A percentile compares a stretch with the other conserved stretches of the same genome.
phyloP scores from a whole-genome alignment of 148 eudicot genomes.

The Selenicereus undatus region DNA sequence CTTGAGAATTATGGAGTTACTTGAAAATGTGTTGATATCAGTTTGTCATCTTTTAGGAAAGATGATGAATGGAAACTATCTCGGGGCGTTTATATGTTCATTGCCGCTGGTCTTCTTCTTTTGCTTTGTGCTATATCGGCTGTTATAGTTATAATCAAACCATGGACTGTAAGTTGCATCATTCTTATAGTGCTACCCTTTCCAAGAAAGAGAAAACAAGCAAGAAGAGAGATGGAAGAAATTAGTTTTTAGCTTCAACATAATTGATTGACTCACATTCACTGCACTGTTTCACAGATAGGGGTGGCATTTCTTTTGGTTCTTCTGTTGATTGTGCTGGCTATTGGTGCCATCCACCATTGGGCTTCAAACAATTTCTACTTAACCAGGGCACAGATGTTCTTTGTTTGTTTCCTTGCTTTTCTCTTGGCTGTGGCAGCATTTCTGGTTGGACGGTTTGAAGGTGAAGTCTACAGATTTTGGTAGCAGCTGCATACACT shows the following conservation, averaged over 20 bases:
- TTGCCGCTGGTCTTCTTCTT: slow-evolving; percentile 74
- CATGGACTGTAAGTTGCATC: slow-evolving; percentile 78
- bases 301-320: slow-evolving; percentile 91
- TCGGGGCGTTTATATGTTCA: slow-evolving; percentile 74
- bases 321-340: slow-evolving; percentile 76
- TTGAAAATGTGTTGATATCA: slow-evolving; percentile 12
- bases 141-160: slow-evolving; percentile 62
- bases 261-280: slow-evolving; percentile 18
- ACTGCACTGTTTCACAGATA: slow-evolving; percentile 51
- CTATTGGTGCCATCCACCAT: slow-evolving; percentile 88
- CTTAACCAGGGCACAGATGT: slow-evolving; percentile 82
- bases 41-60: slow-evolving; percentile 57
- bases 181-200: slow-evolving; percentile 7
- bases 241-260: not conserved
- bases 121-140: slow-evolving; percentile 94
- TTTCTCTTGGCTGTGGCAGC: slow-evolving; percentile 94
- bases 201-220: not conserved
- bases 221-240: not conserved
- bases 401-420: slow-evolving; percentile 93
- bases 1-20: not conserved
- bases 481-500: slow-evolving; percentile 7
- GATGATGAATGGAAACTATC: slow-evolving; percentile 94
- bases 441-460: slow-evolving; percentile 75
- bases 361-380: slow-evolving; percentile 99
- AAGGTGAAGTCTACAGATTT: slow-evolving; percentile 45